These are phyloP conservation scores for Camptophora hylomeconis DNA, from an alignment of 2,329 filamentous ascomycete genomes.

Conservation along the genomic window DNA sequence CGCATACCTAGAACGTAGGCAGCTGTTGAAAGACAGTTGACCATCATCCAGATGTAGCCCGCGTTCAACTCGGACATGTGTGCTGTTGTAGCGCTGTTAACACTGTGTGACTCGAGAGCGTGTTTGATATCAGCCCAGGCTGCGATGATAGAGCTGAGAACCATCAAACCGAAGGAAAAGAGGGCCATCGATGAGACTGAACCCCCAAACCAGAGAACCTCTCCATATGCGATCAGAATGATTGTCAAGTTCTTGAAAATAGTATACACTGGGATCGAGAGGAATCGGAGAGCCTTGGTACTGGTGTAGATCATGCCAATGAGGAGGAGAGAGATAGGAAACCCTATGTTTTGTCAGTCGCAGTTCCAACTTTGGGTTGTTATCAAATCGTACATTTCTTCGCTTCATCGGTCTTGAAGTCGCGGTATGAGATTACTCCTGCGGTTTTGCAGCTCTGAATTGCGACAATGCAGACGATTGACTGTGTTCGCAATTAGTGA, in stretches of 20 bases:
- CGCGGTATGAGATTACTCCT: slow-evolving; percentile 69
- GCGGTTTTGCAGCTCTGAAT: slow-evolving; percentile 71
- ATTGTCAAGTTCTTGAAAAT: slow-evolving; percentile 99
- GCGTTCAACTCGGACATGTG: slow-evolving; percentile 83
- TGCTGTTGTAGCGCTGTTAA: slow-evolving; percentile 43
- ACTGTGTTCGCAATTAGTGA: slow-evolving; percentile 39
- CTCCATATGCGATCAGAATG: slow-evolving; percentile 95
- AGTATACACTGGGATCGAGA: slow-evolving; percentile 96
- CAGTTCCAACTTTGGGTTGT: neutral
- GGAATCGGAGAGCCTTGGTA: slow-evolving; percentile 87
- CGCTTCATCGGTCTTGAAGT: slow-evolving; percentile 78
- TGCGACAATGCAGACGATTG: slow-evolving; percentile 72
- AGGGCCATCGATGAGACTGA: slow-evolving; percentile 77
- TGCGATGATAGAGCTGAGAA: slow-evolving; percentile 82
- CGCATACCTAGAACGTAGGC: slow-evolving; percentile 86
- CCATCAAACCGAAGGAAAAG: slow-evolving; percentile 93
- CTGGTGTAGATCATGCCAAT: slow-evolving; percentile 99
- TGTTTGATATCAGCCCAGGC: slow-evolving; percentile 96
- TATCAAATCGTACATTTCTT: slow-evolving; percentile 61
- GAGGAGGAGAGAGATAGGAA: slow-evolving; percentile 86
- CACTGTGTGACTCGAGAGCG: slow-evolving; percentile 52
- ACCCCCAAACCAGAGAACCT: slow-evolving; percentile 96
- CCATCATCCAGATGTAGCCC: slow-evolving; percentile 93
- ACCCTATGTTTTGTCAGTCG: slow-evolving; percentile 50
- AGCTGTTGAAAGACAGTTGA: slow-evolving; percentile 92